Conservation (phyloP, 345 rosid species). For the Salix suchowensis region DNA sequence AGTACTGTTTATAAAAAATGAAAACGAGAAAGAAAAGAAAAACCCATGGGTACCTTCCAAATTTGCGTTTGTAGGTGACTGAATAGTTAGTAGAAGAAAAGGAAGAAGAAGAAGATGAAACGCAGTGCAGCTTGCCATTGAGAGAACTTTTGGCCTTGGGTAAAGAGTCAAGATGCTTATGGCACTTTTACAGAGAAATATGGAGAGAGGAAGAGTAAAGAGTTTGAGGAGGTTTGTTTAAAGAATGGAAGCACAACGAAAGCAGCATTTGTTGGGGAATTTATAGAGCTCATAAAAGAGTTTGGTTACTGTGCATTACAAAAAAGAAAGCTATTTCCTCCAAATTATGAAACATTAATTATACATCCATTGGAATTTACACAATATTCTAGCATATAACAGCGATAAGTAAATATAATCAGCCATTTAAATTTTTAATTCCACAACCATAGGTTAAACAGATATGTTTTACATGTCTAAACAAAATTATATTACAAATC, state of each 20-base stretch:
- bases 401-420: no score
- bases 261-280: slow-evolving; percentile 7
- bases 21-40: neutral
- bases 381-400: no score
- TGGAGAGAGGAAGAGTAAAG: neutral
- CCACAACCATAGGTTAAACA: no score
- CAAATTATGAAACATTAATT: no score
- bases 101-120: slow-evolving; percentile 26
- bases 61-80: slow-evolving; percentile 38
- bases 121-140: slow-evolving; percentile 30
- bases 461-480: no score
- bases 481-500: no score
- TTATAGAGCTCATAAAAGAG: slow-evolving; percentile 40
- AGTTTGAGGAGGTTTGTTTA: neutral
- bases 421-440: no score
- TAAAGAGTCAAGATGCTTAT: slow-evolving; percentile 8
- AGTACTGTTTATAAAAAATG: neutral
- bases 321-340: neutral
- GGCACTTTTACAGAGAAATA: neutral
- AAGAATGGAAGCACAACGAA: slow-evolving; percentile 13
- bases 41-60: slow-evolving; percentile 36
- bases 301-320: neutral
- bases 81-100: slow-evolving; percentile 10
- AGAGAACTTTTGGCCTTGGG: neutral
- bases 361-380: no score